These are phyloP conservation scores for Rhexocercosporidium sp. DNA, from an alignment of 2,329 filamentous ascomycete species.

Conservation along the genomic window DNA sequence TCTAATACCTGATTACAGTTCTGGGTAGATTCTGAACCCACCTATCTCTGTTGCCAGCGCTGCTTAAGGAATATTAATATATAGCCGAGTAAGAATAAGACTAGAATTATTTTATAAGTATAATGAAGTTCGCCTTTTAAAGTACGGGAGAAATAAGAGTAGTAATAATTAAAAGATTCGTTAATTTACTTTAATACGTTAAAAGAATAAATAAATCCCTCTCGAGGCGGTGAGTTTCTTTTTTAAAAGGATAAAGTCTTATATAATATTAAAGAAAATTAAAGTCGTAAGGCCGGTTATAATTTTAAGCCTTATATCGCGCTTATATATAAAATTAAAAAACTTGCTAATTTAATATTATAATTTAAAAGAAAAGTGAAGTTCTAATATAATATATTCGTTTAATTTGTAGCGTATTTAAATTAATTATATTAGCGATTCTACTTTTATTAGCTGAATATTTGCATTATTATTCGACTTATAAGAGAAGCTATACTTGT, in stretches of 20 bases:
- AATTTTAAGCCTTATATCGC: neutral
- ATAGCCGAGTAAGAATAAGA: neutral
- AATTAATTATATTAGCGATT: neutral
- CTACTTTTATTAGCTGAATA: neutral
- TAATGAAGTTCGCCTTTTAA: neutral
- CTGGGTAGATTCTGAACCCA: neutral
- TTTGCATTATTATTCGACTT: constrained; percentile 4
- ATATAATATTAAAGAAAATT: neutral
- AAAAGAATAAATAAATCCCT: neutral
- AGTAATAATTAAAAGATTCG: neutral
- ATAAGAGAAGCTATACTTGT: too few species aligned
- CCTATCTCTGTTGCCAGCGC: neutral
- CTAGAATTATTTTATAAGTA: neutral
- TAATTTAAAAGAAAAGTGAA: neutral
- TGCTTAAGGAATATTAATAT: neutral
- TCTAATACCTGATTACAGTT: constrained; percentile 3
- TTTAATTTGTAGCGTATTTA: neutral
- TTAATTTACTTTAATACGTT: neutral
- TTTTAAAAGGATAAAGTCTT: neutral
- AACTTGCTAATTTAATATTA: neutral
- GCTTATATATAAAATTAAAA: neutral
- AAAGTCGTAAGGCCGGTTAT: neutral
- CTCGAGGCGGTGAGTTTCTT: neutral
- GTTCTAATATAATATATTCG: neutral
- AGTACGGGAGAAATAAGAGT: constrained; percentile 1